These are phyloP conservation scores for Eucalyptus pauciflora DNA, from an alignment of 345 rosid genomes.

Conservation along the genomic window DNA sequence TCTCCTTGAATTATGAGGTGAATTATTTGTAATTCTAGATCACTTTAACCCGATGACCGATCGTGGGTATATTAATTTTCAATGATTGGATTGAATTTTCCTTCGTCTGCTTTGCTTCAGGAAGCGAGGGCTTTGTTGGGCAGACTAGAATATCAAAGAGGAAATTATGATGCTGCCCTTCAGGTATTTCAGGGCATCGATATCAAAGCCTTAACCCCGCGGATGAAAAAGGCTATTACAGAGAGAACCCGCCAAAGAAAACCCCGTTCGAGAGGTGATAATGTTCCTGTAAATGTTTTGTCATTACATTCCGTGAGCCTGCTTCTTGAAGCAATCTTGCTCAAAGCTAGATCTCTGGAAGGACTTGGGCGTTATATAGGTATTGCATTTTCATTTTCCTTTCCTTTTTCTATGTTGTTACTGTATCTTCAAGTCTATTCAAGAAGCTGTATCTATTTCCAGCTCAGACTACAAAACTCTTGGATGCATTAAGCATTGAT, in stretches of 20 bases:
- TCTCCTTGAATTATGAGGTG: slow-evolving; percentile 94
- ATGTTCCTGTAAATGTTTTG: slow-evolving; percentile 37
- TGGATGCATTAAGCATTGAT: background rate
- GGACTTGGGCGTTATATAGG: slow-evolving; percentile 59
- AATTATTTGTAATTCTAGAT: background rate
- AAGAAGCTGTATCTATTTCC: background rate
- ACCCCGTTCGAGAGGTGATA: slow-evolving; percentile 39
- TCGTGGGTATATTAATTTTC: background rate
- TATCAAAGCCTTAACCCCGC: slow-evolving; percentile 43
- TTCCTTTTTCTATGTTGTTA: background rate
- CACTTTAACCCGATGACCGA: background rate
- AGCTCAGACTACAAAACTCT: background rate
- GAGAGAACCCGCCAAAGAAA: slow-evolving; percentile 50
- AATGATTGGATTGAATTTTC: background rate
- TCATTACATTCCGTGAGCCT: slow-evolving; percentile 90
- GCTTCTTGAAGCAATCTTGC: slow-evolving; percentile 81
- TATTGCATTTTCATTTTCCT: background rate
- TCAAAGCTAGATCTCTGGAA: slow-evolving; percentile 78
- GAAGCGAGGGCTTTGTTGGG: slow-evolving; percentile 98
- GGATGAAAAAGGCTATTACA: slow-evolving; percentile 56
- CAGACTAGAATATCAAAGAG: slow-evolving; percentile 86
- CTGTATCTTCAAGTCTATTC: background rate
- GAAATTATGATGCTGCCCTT: slow-evolving; percentile 90
- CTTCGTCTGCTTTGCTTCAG: slow-evolving; percentile 14
- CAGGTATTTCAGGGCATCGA: slow-evolving; percentile 95